phyloP scores from a whole-genome alignment of 192 early-diverging fungal genomes.

The Entophlyctis luteolus region DNA sequence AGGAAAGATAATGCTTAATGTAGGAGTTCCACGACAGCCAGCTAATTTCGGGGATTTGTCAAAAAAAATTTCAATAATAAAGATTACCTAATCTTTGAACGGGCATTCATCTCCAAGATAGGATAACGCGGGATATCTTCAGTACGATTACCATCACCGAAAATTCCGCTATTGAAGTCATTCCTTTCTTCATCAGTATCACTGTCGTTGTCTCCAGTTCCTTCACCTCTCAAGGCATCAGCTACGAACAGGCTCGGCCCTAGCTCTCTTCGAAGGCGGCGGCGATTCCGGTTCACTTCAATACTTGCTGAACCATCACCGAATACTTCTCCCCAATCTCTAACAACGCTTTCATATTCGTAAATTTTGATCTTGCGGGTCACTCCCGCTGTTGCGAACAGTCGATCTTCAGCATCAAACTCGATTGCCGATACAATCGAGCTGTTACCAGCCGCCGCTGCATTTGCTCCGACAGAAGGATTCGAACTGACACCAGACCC shows the following conservation, averaged over 20 bases:
- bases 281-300: background rate
- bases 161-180: background rate
- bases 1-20: slow-evolving; percentile 78
- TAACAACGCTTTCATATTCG: slow-evolving; percentile 63
- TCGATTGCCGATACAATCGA: slow-evolving; percentile 91
- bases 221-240: slow-evolving; percentile 5
- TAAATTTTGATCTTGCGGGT: slow-evolving; percentile 90
- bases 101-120: slow-evolving; percentile 68
- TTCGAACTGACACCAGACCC: background rate
- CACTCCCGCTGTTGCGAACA: slow-evolving; percentile 91
- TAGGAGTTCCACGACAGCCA: slow-evolving; percentile 88
- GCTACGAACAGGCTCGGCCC: slow-evolving; percentile 1
- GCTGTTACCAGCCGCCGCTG: slow-evolving; percentile 27
- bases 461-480: background rate
- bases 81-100: slow-evolving; percentile 78
- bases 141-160: background rate
- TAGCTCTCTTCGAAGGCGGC: background rate
- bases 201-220: background rate
- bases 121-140: slow-evolving; percentile 67
- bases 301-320: background rate
- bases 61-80: background rate
- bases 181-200: slow-evolving; percentile 22
- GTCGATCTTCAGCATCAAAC: slow-evolving; percentile 90
- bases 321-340: slow-evolving; percentile 26
- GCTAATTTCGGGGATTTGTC: slow-evolving; percentile 43